Evolutionary conservation across 2,329 filamentous ascomycete species (phyloP).

Genomic region (Pseudophaeomoniella oleicola): DNA sequence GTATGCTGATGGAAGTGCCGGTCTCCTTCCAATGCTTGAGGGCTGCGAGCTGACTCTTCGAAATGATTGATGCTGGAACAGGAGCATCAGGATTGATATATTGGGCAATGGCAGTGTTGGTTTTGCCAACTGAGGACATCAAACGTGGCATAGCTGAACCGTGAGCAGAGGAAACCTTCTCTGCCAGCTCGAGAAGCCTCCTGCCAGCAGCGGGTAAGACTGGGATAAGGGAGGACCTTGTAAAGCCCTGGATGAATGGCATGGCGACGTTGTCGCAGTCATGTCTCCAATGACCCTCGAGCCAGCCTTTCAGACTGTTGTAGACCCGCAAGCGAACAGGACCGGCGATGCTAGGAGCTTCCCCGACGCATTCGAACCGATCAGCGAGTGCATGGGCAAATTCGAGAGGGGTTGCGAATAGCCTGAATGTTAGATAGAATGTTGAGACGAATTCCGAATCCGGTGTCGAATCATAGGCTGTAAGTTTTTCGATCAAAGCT

Average conservation of each 20-base stretch:
- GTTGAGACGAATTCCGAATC: slow-evolving; percentile 85
- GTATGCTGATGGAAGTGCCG: slow-evolving; percentile 53
- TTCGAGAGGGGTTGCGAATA: slow-evolving; percentile 70
- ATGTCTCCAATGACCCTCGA: slow-evolving; percentile 88
- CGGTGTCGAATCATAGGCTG: slow-evolving; percentile 81
- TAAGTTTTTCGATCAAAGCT: slow-evolving; percentile 86
- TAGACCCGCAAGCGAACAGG: slow-evolving; percentile 84
- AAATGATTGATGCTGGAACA: slow-evolving; percentile 54
- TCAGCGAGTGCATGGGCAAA: slow-evolving; percentile 75
- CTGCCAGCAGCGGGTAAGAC: slow-evolving; percentile 64
- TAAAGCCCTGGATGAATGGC: slow-evolving; percentile 63
- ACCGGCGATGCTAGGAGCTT: slow-evolving; percentile 57
- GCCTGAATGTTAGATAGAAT: slow-evolving; percentile 89
- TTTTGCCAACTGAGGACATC: slow-evolving; percentile 77
- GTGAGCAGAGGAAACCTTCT: slow-evolving; percentile 61
- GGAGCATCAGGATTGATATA: slow-evolving; percentile 59
- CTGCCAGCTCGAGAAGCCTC: slow-evolving; percentile 63
- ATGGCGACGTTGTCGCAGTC: slow-evolving; percentile 67
- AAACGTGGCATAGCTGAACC: slow-evolving; percentile 68
- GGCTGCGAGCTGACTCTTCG: slow-evolving; percentile 59
- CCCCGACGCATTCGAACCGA: slow-evolving; percentile 80
- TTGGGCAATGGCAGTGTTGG: slow-evolving; percentile 57
- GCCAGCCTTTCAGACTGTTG: slow-evolving; percentile 93
- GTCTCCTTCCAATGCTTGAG: slow-evolving; percentile 63
- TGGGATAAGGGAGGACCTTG: slow-evolving; percentile 52